Evolutionary conservation across 306 rosid genomes (phyloP), one percentile per base, ranked within the genome.

Genomic region (Corylus avellana): DNA sequence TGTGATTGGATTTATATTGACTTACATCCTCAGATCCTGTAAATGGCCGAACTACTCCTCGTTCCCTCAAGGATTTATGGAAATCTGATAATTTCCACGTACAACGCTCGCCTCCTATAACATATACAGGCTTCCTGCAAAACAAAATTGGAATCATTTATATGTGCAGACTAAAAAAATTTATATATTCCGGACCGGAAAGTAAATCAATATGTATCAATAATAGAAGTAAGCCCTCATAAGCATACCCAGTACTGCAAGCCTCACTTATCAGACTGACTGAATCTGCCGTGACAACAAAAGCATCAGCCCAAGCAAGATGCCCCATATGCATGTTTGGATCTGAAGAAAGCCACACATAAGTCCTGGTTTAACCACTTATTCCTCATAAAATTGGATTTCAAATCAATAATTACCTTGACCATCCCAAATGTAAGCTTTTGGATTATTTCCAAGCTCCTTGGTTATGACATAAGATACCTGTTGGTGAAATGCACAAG

Each of bases 11-110:
- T 32, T 32, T 25, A 61, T 16, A 11, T 12, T 61, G 75, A 84
- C 97, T 91, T 90, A 92, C 98, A 85, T 95, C 92, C 82, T 95
- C 98, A 73, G 93, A 87, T 61, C 98, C 98, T 46, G 97, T 95
- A 76, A 95, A 92, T 77, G 98, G 86, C 53, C 96, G 89, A 75
- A 91, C 89, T 73, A 90, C 89, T 77, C 98, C 98, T 75, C 85
- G 78, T 50, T 93, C 92, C 79, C 80, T 91, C 78, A 92, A 85
- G 58, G 96, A 84, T 82, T 84, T 90, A 81, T 92, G 92, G 72
- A 92, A 95, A 55, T 92, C 97, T 7, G 91, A 75, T 83, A 89
- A 86, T 87, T 95, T 95, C 98, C 98, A 95, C 62, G 69, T 92
- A 87, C 98, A 92, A 35, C 89, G 87, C 80, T 91, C 98, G 61